A percentile compares a stretch with the other conserved stretches of the same genome.
phyloP scores from a whole-genome alignment of 495 filamentous ascomycete species.

The Penicillium odoratum region DNA sequence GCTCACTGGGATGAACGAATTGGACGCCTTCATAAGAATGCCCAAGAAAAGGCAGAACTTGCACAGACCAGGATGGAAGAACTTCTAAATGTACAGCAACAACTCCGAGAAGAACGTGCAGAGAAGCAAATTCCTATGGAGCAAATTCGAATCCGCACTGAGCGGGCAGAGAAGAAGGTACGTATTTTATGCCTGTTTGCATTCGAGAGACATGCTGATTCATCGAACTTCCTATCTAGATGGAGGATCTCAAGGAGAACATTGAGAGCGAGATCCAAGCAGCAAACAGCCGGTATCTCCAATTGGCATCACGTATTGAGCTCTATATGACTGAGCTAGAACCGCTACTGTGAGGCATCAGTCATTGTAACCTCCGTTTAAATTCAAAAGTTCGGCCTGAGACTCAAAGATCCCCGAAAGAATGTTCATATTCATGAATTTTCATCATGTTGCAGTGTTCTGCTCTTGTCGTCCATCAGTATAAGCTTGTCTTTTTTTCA shows the following conservation, averaged over 20 bases:
- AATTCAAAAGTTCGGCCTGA: slow-evolving; percentile 39
- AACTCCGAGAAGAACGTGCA: slow-evolving; percentile 77
- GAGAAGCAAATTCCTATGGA: slow-evolving; percentile 91
- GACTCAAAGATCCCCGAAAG: slow-evolving; percentile 45
- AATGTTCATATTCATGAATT: slow-evolving; percentile 29
- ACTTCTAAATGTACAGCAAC: slow-evolving; percentile 74
- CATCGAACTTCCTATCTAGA: slow-evolving; percentile 52
- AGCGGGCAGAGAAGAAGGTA: slow-evolving; percentile 99
- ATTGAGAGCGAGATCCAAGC: slow-evolving; percentile 89
- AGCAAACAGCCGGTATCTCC: slow-evolving; percentile 88
- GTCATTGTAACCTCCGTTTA: slow-evolving; percentile 20
- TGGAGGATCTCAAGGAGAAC: slow-evolving; percentile 94
- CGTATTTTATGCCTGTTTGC: slow-evolving; percentile 14
- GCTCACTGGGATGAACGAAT: slow-evolving; percentile 81
- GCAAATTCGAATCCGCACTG: slow-evolving; percentile 82
- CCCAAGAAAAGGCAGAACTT: slow-evolving; percentile 72
- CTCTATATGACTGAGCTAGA: slow-evolving; percentile 99
- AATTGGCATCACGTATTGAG: slow-evolving; percentile 94
- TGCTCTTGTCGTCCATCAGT: slow-evolving; percentile 12
- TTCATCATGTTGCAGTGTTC: slow-evolving; percentile 18
- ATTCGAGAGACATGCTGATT: not conserved
- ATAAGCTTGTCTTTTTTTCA: slow-evolving; percentile 3
- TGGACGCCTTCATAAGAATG: slow-evolving; percentile 71
- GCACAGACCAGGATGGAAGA: slow-evolving; percentile 90
- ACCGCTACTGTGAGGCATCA: slow-evolving; percentile 64